Evolutionary conservation across 495 filamentous ascomycete species (phyloP).

Genomic region (Neurospora cerealis): DNA sequence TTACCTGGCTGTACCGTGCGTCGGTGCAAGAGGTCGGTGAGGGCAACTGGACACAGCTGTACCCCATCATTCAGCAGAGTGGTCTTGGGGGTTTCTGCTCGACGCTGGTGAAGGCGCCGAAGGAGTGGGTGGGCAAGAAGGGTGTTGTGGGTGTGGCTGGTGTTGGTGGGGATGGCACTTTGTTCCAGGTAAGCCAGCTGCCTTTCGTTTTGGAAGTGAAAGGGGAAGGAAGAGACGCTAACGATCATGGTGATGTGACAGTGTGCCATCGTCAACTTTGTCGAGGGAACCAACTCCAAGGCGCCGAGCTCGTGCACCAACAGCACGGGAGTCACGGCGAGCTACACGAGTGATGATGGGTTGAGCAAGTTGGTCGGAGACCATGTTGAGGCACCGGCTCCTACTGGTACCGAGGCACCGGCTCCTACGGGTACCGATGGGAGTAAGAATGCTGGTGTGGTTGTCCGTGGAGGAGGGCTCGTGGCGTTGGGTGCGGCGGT

Average conservation of each 20-base stretch:
- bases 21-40: constrained; percentile 32
- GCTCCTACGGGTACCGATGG: constrained; percentile 10
- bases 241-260: constrained; percentile 5
- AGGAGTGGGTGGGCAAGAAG: constrained; percentile 37
- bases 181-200: constrained; percentile 34
- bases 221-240: not conserved
- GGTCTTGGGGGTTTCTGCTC: constrained; percentile 36
- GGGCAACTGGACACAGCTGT: constrained; percentile 41
- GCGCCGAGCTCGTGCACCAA: constrained; percentile 31
- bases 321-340: constrained; percentile 24
- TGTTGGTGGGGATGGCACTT: constrained; percentile 34
- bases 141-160: constrained; percentile 35
- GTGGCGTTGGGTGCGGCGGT: not conserved
- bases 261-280: constrained; percentile 44
- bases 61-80: constrained; percentile 34
- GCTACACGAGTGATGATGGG: constrained; percentile 23
- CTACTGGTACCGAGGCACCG: not conserved
- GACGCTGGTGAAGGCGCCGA: constrained; percentile 24
- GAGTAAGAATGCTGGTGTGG: constrained; percentile 11
- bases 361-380: constrained; percentile 21
- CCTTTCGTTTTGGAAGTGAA: not conserved
- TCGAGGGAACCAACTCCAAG: constrained; percentile 24
- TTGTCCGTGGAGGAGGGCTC: constrained; percentile 10
- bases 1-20: constrained; percentile 40
- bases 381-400: not conserved